Percentiles rank a stretch among this genome's conserved stretches.
Evolutionary conservation across 2,329 filamentous ascomycete species (phyloP).

Genomic region (Colletotrichum phormii): DNA sequence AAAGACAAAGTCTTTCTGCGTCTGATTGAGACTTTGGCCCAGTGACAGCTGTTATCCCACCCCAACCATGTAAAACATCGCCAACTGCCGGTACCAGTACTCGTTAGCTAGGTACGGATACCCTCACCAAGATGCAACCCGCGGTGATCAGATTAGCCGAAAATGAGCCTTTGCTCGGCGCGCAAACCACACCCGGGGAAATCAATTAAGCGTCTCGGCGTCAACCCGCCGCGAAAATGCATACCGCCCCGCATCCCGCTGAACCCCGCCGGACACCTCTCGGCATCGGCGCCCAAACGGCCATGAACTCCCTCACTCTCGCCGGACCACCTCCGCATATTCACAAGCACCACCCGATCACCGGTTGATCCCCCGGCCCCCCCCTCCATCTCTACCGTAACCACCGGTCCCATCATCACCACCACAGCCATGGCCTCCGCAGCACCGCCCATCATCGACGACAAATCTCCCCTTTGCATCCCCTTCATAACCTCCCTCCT

Average conservation of each 20-base stretch:
- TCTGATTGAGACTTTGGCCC: not conserved
- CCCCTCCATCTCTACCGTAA: not conserved
- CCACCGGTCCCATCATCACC: not conserved
- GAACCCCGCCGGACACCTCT: constrained; percentile 14
- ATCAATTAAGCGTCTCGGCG: not conserved
- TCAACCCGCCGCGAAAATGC: not conserved
- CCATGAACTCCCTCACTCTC: constrained; percentile 1
- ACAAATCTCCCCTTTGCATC: constrained; percentile 82
- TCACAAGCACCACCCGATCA: not conserved
- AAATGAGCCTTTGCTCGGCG: not conserved
- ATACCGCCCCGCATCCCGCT: constrained; percentile 7
- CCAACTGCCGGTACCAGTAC: too few species aligned
- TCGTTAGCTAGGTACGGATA: too few species aligned
- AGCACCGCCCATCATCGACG: constrained; percentile 68
- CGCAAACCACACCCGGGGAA: too few species aligned
- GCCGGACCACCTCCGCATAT: not conserved
- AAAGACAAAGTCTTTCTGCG: not conserved
- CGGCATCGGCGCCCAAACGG: constrained; percentile 8
- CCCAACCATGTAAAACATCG: too few species aligned
- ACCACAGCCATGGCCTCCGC: not conserved
- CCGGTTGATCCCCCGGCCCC: too few species aligned
- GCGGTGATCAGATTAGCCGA: not conserved
- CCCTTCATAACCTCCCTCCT: constrained; percentile 78
- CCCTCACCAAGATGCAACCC: not conserved
- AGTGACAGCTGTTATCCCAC: not conserved